These are phyloP conservation scores for Lactifluus volemus DNA, from an alignment of 768 basidiomycete genomes.

Conservation along the genomic window DNA sequence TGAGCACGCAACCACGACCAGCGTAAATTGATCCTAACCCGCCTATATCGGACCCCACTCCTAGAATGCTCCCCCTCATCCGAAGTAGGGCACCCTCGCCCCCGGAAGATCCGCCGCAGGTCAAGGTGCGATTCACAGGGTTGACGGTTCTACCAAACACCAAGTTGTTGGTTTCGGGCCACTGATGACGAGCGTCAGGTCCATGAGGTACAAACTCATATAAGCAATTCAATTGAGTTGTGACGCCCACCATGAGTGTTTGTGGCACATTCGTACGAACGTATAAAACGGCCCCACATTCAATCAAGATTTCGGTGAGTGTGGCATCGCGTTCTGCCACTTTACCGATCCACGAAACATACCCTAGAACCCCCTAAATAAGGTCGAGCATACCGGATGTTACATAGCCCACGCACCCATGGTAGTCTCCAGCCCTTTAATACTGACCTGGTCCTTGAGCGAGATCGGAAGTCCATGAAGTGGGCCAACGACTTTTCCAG, in stretches of 20 bases:
- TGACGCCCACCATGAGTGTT: constrained; percentile 37
- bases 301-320: constrained; percentile 43
- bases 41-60: constrained; percentile 76
- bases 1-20: neutral
- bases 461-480: constrained; percentile 40
- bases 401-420: constrained; percentile 35
- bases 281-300: constrained; percentile 51
- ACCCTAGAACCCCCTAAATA: constrained; percentile 30
- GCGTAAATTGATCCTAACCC: constrained; percentile 36
- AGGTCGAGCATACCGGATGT: neutral
- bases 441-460: constrained; percentile 42
- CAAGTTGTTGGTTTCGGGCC: constrained; percentile 69
- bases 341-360: constrained; percentile 45
- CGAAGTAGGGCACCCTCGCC: constrained; percentile 78
- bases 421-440: constrained; percentile 53
- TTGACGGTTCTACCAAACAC: constrained; percentile 75
- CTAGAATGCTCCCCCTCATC: constrained; percentile 39
- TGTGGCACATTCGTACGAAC: constrained; percentile 50
- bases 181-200: constrained; percentile 32
- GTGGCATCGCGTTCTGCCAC: constrained; percentile 39
- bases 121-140: constrained; percentile 63
- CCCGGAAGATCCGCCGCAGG: constrained; percentile 75
- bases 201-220: neutral
- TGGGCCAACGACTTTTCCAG: constrained; percentile 36
- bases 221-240: neutral